These are phyloP conservation scores for Chaetomium globosum DNA, from an alignment of 2,329 filamentous ascomycete genomes.

Conservation along the genomic window DNA sequence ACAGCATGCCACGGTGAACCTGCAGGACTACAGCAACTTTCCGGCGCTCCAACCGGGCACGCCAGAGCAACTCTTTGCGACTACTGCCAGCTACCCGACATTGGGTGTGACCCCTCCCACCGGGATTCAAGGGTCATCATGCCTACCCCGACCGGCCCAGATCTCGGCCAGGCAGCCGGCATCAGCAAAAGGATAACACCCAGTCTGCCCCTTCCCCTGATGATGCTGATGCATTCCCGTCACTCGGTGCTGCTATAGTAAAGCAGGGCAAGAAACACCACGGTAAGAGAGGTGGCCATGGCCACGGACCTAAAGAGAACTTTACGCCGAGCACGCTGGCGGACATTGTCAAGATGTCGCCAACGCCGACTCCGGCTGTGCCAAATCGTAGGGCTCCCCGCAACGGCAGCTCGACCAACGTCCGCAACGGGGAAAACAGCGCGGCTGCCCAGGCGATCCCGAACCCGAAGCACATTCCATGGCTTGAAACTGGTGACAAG, in stretches of 20 bases:
- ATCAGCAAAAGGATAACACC: constrained; percentile 65
- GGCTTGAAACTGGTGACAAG: constrained; percentile 89
- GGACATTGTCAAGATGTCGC: constrained; percentile 93
- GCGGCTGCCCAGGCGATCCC: constrained; percentile 80
- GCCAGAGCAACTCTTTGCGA: constrained; percentile 60
- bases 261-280: constrained; percentile 90
- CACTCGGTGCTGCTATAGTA: constrained; percentile 72
- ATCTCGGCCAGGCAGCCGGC: constrained; percentile 83
- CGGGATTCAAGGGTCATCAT: constrained; percentile 68
- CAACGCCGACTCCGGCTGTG: constrained; percentile 70
- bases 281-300: constrained; percentile 84
- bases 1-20: constrained; percentile 68
- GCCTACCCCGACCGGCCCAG: constrained; percentile 65
- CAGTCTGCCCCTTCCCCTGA: constrained; percentile 77
- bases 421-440: constrained; percentile 74
- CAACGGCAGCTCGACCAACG: constrained; percentile 66
- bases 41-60: constrained; percentile 69
- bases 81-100: constrained; percentile 57
- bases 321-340: constrained; percentile 76
- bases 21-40: constrained; percentile 84
- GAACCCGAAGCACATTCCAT: constrained; percentile 88
- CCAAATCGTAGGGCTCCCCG: constrained; percentile 63
- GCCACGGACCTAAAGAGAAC: constrained; percentile 69
- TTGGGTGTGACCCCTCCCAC: constrained; percentile 66
- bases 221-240: constrained; percentile 93